These are phyloP conservation scores for Saccharomycopsis sp. DNA, from an alignment of 805 yeast species.

Conservation along the genomic window DNA sequence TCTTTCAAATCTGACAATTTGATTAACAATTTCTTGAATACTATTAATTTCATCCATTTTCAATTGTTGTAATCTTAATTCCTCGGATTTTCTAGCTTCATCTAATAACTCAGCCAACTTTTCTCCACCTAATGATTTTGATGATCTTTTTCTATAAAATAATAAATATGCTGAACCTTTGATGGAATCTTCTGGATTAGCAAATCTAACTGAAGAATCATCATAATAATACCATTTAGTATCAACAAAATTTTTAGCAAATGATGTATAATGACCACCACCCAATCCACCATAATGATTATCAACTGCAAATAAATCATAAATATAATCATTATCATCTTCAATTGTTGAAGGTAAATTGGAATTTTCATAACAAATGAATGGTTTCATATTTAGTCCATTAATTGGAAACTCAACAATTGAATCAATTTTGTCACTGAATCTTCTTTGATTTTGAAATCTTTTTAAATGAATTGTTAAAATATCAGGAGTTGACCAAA, in stretches of 20 bases:
- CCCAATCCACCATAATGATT: constrained; percentile 95
- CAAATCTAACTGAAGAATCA: constrained; percentile 63
- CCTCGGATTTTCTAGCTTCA: constrained; percentile 28
- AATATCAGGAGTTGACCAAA: constrained; percentile 92
- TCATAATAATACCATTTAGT: constrained; percentile 82
- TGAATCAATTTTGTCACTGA: constrained; percentile 82
- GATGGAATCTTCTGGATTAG: constrained; percentile 49
- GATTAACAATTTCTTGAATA: constrained; percentile 6
- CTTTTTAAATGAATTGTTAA: constrained; percentile 83
- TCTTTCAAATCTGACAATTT: constrained; percentile 1
- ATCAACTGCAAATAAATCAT: constrained; percentile 87
- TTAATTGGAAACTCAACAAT: constrained; percentile 81
- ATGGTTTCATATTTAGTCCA: constrained; percentile 62
- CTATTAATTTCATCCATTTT: constrained; percentile 5
- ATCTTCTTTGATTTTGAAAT: constrained; percentile 72
- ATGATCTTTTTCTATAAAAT: constrained; percentile 56
- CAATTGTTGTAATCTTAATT: background rate
- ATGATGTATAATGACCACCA: constrained; percentile 95
- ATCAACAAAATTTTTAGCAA: constrained; percentile 69
- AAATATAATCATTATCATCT: constrained; percentile 29
- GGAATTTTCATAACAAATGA: too few species aligned
- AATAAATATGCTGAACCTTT: constrained; percentile 79
- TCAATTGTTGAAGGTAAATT: too few species aligned
- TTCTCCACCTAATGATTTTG: constrained; percentile 37
- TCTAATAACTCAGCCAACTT: constrained; percentile 31